Conservation (phyloP, 352 stramenopile genomes). For the Elongisporangium prolatum region DNA sequence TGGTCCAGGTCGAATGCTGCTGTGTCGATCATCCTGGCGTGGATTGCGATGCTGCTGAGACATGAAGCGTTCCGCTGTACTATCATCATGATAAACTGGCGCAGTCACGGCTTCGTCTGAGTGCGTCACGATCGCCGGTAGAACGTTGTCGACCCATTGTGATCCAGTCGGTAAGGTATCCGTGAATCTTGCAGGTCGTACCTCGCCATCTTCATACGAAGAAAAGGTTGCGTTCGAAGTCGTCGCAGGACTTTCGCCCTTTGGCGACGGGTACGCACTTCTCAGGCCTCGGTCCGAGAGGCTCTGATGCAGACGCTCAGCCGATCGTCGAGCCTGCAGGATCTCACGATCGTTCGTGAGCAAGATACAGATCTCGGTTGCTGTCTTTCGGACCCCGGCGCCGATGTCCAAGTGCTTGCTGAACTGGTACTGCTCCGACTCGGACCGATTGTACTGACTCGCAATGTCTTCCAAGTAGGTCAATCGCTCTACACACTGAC, state of each 20-base stretch:
- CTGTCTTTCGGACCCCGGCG: slow-evolving; percentile 56
- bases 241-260: slow-evolving; percentile 3
- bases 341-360: slow-evolving; percentile 49
- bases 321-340: slow-evolving; percentile 33
- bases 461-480: slow-evolving; percentile 44
- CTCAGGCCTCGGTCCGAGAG: slow-evolving; percentile 47
- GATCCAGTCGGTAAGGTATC: slow-evolving; percentile 16
- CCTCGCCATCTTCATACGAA: slow-evolving; percentile 9
- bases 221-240: slow-evolving; percentile 6
- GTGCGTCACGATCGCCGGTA: slow-evolving; percentile 41
- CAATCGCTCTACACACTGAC: slow-evolving; percentile 30
- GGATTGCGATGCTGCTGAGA: slow-evolving; percentile 1
- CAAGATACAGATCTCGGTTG: slow-evolving; percentile 41
- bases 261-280: slow-evolving; percentile 16
- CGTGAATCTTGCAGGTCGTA: slow-evolving; percentile 28
- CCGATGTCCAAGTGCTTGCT: slow-evolving; percentile 66
- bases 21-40: not conserved
- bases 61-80: not conserved
- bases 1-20: not conserved
- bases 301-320: slow-evolving; percentile 50
- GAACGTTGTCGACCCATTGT: slow-evolving; percentile 28
- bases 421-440: slow-evolving; percentile 74
- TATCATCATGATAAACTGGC: not conserved
- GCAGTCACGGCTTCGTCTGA: slow-evolving; percentile 15
- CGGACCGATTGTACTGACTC: slow-evolving; percentile 62